Conservation (phyloP, 148 eudicot species). For the Diospyros kaki region DNA sequence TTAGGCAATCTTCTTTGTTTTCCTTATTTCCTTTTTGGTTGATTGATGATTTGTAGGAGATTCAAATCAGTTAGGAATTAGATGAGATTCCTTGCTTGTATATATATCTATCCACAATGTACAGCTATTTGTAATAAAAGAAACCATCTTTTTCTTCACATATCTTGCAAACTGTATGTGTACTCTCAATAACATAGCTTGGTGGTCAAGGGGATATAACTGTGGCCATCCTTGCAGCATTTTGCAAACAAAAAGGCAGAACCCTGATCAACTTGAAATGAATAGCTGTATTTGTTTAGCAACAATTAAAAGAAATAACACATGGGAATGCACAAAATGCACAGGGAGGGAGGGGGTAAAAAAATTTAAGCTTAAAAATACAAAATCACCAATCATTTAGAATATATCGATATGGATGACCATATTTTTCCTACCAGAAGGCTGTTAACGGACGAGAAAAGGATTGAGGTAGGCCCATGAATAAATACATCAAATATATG, state of each 20-base stretch:
- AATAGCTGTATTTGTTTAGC: not conserved
- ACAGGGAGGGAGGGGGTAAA: not conserved
- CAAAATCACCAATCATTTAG: not conserved
- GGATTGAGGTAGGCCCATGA: not conserved
- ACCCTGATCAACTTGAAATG: not conserved
- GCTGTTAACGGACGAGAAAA: not conserved
- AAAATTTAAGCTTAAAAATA: not conserved
- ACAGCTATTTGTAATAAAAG: too few species aligned
- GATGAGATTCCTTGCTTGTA: too few species aligned
- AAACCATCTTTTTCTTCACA: too few species aligned
- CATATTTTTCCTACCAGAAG: not conserved
- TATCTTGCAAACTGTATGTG: not conserved
- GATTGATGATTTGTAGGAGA: too few species aligned
- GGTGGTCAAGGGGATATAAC: not conserved
- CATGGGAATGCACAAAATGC: too few species aligned
- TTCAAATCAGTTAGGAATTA: too few species aligned
- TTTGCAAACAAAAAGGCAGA: not conserved
- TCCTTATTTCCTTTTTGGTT: too few species aligned
- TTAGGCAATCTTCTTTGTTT: too few species aligned
- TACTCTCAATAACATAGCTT: not conserved
- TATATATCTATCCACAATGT: too few species aligned
- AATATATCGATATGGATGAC: not conserved
- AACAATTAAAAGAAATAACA: too few species aligned
- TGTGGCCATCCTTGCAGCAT: not conserved
- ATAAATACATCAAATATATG: not conserved